Evolutionary conservation across 2,329 filamentous ascomycete species (phyloP).

Genomic region (Thielaviopsis euricoi): DNA sequence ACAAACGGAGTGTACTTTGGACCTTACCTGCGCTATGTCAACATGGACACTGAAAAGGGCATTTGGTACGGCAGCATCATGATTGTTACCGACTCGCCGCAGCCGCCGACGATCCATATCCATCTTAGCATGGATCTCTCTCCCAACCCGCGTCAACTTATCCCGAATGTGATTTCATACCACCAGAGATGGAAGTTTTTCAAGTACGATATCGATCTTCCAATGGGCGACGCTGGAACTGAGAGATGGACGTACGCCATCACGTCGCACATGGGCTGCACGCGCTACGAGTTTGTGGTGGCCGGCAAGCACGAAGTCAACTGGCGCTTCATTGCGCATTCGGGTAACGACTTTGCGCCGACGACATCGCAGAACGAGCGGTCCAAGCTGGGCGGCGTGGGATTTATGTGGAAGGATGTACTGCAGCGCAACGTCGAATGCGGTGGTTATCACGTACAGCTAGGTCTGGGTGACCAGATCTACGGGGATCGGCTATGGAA

Average conservation of each 20-base stretch:
- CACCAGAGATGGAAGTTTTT: slow-evolving; percentile 95
- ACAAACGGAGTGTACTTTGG: slow-evolving; percentile 98
- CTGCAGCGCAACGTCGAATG: slow-evolving; percentile 94
- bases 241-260: slow-evolving; percentile 96
- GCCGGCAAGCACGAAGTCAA: slow-evolving; percentile 78
- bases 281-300: slow-evolving; percentile 93
- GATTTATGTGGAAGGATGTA: slow-evolving; percentile 98
- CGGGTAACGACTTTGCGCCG: slow-evolving; percentile 86
- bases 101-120: slow-evolving; percentile 90
- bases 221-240: slow-evolving; percentile 69
- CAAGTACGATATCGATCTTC: slow-evolving; percentile 78
- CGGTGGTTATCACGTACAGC: slow-evolving; percentile 84
- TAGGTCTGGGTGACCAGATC: slow-evolving; percentile 86
- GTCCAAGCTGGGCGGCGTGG: slow-evolving; percentile 69
- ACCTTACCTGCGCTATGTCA: slow-evolving; percentile 85
- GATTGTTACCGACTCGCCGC: slow-evolving; percentile 75
- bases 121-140: slow-evolving; percentile 82
- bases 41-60: slow-evolving; percentile 89
- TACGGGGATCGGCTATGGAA: slow-evolving; percentile 94
- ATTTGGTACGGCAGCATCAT: slow-evolving; percentile 88
- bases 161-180: slow-evolving; percentile 64
- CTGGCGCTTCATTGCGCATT: slow-evolving; percentile 93
- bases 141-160: slow-evolving; percentile 77
- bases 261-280: slow-evolving; percentile 90
- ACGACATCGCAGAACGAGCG: slow-evolving; percentile 77